Evolutionary conservation across 108 stramenopile species (phyloP), one percentile per base, ranked within the genome.

Genomic region (Nitzschia sp.): DNA sequence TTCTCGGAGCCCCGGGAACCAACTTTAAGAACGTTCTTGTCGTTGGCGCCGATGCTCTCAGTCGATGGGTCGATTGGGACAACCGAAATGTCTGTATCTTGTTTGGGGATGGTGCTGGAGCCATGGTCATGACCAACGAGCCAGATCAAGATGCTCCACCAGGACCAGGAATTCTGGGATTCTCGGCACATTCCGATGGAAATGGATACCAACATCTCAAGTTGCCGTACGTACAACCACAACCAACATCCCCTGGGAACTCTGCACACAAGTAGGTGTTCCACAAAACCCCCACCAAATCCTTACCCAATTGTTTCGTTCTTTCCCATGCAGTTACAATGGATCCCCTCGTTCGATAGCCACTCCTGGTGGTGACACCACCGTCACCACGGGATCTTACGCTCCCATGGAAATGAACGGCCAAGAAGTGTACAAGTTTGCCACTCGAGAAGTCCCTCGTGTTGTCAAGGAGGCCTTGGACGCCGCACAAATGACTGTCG

Each of bases 101-200:
- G 21, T 98, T 98, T 79, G 97, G 97, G 21, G 97, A 98, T 81
- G 97, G 96, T 8, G 95, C 96, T 3, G 97, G 96, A 2, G 97
- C 97, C n/a, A 87, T 95, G 87, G 95, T 98, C 12, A 42, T 97
- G 11, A 70, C 87, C 10, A 41, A 76, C 24, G 82, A 71, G n/a
- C 81, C 73, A 1, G 82, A 74, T 51, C 50, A 34, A 12, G 17
- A 17, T 34, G 63, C 38, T 51, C 17, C 22, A n/a, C 60, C 53
- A 24, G 57, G 60, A 60, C 65, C 83, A 43, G 95, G 95, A 20
- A 57, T 97, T 37, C 69, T 97, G 54, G 96, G 97, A 39, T 96
- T 88, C 70, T 67, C 93, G 14, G 87, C 93, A 65, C 96, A 96
- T 84, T 91, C 89, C 46, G 93, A 98, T 82, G 97, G 97, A 42